Evolutionary conservation across 148 eudicot genomes (phyloP).

Genomic region (Diospyros lotus): DNA sequence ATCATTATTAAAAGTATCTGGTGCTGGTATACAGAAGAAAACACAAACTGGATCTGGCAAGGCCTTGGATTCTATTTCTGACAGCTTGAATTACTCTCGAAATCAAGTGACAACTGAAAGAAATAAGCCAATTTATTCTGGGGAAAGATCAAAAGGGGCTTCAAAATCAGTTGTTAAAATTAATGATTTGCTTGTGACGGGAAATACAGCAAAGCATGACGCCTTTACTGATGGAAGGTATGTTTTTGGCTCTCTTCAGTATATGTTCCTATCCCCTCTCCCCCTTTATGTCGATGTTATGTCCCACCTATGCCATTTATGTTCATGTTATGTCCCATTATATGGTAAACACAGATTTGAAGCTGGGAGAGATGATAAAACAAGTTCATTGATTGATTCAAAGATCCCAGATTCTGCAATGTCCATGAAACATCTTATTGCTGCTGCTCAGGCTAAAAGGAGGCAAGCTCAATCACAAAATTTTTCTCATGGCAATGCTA

Average conservation of each 20-base stretch:
- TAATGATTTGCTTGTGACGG: slow-evolving; percentile 24
- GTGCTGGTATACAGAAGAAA: slow-evolving; percentile 35
- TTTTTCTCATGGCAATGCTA: slow-evolving; percentile 27
- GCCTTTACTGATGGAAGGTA: slow-evolving; percentile 53
- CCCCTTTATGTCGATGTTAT: neutral
- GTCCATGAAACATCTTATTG: slow-evolving; percentile 83
- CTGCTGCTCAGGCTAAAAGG: slow-evolving; percentile 91
- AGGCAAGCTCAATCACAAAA: slow-evolving; percentile 58
- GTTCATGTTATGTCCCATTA: slow-evolving; percentile 11
- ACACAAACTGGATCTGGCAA: slow-evolving; percentile 34
- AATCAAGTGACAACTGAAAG: slow-evolving; percentile 35
- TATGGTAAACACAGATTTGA: slow-evolving; percentile 43
- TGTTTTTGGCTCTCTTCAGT: slow-evolving; percentile 8
- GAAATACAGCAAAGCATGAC: slow-evolving; percentile 28
- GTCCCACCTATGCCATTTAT: neutral
- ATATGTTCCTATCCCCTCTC: neutral
- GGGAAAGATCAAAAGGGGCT: slow-evolving; percentile 45
- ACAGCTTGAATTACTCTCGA: slow-evolving; percentile 31
- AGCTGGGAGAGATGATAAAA: slow-evolving; percentile 33
- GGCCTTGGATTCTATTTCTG: slow-evolving; percentile 26
- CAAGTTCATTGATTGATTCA: slow-evolving; percentile 35
- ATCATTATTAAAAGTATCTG: slow-evolving; percentile 29
- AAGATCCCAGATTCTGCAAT: slow-evolving; percentile 42
- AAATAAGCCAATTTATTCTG: slow-evolving; percentile 39
- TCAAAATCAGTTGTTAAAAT: slow-evolving; percentile 31